Conservation (phyloP, 2,329 filamentous ascomycete species). For the Aaosphaeria pasadenensis region DNA sequence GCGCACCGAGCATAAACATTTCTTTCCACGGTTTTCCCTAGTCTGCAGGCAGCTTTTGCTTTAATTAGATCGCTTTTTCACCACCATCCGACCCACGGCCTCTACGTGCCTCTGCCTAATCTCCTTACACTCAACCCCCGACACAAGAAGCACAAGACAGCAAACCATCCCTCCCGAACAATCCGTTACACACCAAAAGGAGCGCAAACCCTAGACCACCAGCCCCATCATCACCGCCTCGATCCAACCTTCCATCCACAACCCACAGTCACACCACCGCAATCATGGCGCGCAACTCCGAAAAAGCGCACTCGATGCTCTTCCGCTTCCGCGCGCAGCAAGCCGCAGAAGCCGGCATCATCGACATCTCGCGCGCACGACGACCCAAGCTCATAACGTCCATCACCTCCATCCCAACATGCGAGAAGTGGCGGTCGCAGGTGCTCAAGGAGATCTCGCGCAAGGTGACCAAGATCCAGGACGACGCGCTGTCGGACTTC, state of each 20-base stretch:
- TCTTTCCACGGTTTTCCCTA: slow-evolving; percentile 1
- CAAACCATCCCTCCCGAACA: background rate
- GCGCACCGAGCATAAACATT: slow-evolving; percentile 3
- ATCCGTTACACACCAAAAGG: no score
- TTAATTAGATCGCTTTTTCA: slow-evolving; percentile 3
- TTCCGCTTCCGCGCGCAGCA: slow-evolving; percentile 98
- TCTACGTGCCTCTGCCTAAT: background rate
- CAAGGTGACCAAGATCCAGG: slow-evolving; percentile 95
- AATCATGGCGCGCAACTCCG: slow-evolving; percentile 80
- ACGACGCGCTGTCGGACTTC: slow-evolving; percentile 85
- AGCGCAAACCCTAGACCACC: background rate
- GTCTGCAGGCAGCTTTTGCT: slow-evolving; percentile 9
- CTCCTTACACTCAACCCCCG: background rate
- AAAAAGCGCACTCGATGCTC: slow-evolving; percentile 99
- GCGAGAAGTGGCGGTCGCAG: slow-evolving; percentile 98
- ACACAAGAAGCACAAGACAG: background rate
- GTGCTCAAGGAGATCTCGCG: slow-evolving; percentile 95
- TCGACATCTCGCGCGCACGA: slow-evolving; percentile 85
- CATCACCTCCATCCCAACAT: slow-evolving; percentile 76
- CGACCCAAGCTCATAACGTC: slow-evolving; percentile 89
- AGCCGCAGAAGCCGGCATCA: slow-evolving; percentile 91
- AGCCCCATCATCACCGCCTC: background rate
- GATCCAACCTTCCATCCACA: background rate
- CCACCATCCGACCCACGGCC: background rate
- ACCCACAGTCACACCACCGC: slow-evolving; percentile 9